These are phyloP conservation scores for Hypomyces perniciosus DNA, from an alignment of 2,329 filamentous ascomycete genomes.

Conservation along the genomic window DNA sequence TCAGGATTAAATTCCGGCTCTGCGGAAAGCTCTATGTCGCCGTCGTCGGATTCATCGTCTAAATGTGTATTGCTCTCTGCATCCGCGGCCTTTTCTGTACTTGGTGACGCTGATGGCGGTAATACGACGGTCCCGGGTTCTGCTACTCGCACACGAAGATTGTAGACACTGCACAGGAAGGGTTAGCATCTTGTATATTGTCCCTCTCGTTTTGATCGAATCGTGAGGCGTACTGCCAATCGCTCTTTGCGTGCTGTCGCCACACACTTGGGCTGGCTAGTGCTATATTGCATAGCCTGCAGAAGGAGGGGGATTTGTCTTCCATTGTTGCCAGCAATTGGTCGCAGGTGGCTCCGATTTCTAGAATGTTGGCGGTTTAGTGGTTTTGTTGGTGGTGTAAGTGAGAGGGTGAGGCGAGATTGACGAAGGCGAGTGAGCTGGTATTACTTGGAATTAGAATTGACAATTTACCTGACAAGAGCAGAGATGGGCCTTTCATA, in stretches of 20 bases:
- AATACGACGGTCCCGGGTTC: conserved; percentile 14
- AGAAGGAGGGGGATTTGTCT: conserved; percentile 16
- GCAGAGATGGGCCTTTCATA: neutral
- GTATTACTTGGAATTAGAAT: neutral
- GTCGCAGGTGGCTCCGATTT: neutral
- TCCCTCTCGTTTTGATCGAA: neutral
- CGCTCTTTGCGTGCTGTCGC: conserved; percentile 20
- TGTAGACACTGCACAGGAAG: conserved; percentile 17
- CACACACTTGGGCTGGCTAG: conserved; percentile 14
- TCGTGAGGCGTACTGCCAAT: conserved; percentile 17
- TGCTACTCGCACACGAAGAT: conserved; percentile 19
- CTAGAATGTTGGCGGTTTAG: conserved; percentile 4
- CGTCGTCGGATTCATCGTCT: neutral
- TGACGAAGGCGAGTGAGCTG: neutral
- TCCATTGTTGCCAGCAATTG: conserved; percentile 1
- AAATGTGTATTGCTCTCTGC: neutral
- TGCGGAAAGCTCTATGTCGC: neutral
- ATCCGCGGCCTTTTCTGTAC: neutral
- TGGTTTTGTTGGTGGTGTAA: neutral
- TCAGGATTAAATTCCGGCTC: conserved; percentile 21
- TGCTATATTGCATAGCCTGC: conserved; percentile 17
- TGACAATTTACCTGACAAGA: neutral
- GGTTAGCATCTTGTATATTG: neutral
- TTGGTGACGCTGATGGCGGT: conserved; percentile 11
- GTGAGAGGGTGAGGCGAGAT: neutral